Evolutionary conservation across 2,329 filamentous ascomycete genomes (phyloP).

Genomic region (Penicillium sp.): DNA sequence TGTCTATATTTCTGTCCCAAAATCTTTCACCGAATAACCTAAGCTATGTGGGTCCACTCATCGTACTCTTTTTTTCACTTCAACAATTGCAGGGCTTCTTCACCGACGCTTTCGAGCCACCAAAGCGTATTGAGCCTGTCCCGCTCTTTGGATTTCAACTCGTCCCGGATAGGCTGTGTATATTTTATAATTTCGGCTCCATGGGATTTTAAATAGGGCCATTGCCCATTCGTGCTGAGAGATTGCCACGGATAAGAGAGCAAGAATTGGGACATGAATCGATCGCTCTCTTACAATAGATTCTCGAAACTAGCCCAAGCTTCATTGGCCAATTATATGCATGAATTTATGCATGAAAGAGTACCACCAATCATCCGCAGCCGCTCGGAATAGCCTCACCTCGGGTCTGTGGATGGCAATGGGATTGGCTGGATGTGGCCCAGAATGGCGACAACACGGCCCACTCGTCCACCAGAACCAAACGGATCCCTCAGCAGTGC

Average conservation of each 20-base stretch:
- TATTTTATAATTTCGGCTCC: too few relatives aligned
- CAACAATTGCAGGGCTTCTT: too few relatives aligned
- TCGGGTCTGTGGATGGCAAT: conserved; percentile 10
- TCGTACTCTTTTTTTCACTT: too few relatives aligned
- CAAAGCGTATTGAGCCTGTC: too few relatives aligned
- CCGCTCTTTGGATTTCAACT: too few relatives aligned
- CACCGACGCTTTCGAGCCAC: too few relatives aligned
- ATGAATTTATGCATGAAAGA: neutral
- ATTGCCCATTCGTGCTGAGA: too few relatives aligned
- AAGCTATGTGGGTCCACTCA: neutral
- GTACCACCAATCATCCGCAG: conserved; percentile 14
- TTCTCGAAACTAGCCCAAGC: neutral
- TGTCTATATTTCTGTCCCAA: too few relatives aligned
- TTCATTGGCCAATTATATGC: conserved; percentile 2
- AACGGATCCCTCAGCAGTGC: conserved; percentile 6
- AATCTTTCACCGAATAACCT: neutral
- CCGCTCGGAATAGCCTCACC: conserved; percentile 22
- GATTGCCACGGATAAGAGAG: too few relatives aligned
- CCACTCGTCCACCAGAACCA: conserved; percentile 19
- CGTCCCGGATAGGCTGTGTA: too few relatives aligned
- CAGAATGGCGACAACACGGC: conserved; percentile 10
- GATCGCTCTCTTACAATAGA: neutral
- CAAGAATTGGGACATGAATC: neutral
- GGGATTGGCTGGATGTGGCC: conserved; percentile 9
- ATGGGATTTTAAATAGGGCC: too few relatives aligned